Conservation (phyloP, 768 basidiomycete genomes). For the Podaxis sp. region DNA sequence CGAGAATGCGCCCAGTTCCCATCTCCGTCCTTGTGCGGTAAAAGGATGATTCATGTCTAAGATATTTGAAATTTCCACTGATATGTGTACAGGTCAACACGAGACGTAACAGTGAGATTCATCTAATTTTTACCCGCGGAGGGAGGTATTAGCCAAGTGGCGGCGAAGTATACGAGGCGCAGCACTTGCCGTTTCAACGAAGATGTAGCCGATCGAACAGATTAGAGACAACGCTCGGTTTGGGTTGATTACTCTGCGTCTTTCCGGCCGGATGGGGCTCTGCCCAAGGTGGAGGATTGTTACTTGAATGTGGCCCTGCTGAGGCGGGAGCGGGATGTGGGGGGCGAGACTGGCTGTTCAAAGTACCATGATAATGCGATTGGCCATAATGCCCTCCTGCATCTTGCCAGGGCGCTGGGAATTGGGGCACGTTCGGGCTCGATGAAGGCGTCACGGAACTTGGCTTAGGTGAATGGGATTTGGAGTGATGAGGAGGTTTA, state of each 20-base stretch:
- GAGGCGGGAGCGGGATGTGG: slow-evolving; percentile 3
- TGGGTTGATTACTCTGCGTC: not conserved
- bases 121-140: no score
- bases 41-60: no score
- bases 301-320: not conserved
- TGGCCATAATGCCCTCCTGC: not conserved
- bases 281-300: slow-evolving; percentile 3
- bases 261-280: not conserved
- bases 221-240: slow-evolving; percentile 11
- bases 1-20: no score
- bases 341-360: slow-evolving; percentile 16
- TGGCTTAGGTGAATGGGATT: slow-evolving; percentile 38
- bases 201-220: slow-evolving; percentile 17
- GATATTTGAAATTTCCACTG: no score
- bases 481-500: slow-evolving; percentile 19
- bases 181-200: not conserved
- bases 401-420: not conserved
- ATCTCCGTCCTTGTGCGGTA: no score
- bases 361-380: not conserved
- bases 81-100: no score
- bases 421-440: not conserved
- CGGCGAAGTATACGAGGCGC: not conserved
- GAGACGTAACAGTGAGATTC: no score
- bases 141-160: no score
- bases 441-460: slow-evolving; percentile 37